Base-by-base conservation (phyloP, 148 eudicot genomes). In the Cornus controversa region DNA sequence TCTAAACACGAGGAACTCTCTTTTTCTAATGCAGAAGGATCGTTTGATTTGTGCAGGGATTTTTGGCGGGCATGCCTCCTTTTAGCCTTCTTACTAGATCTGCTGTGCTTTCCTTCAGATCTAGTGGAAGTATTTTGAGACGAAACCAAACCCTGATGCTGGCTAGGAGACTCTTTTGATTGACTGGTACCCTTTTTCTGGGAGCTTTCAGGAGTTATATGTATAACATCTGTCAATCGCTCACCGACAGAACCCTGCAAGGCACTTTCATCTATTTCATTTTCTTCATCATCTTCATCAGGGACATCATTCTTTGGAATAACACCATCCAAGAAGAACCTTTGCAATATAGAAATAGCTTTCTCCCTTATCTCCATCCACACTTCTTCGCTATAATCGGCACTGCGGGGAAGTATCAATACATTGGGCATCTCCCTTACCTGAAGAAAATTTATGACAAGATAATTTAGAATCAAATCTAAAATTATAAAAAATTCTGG, bases 391-490 rank as follows among this genome's bases (percentile, higher is more conserved):
- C 99, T 96, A 79, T 93, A 96, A 83, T 96, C 99, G 63, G 99
- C 98, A 89, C 98, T 93, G 26, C 92, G 93, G 65, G 99, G 99
- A 83, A 96, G 99, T 79, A 96, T 86, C 84, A 96, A 82, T 37
- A 96, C 99, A 87, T 96, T 96, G 88, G 99, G 98, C 98, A 96
- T 93, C 89, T 96, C 99, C 83, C 97, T 86, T 31, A 96, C 85
- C 99, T 96, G 85, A 81, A 79, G 40, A 75, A 85, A 47, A 64
- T 68, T 69, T 69, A 81, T 66, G 45, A 40, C 13, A 27, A 13
- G 40, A 69, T 28, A 27, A 77, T 23, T 72, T 28, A 28, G 70
- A 67, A 5, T 63, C 60, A 69, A 77, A 29, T 40, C 63, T 26
- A 70, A 28, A 62, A 53, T 37, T 3, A 16, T 45, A 20, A 50